Percentiles rank a stretch among this genome's conserved stretches.
Evolutionary conservation across 495 filamentous ascomycete genomes (phyloP).

Genomic region (Aspergillus heteromorphus): DNA sequence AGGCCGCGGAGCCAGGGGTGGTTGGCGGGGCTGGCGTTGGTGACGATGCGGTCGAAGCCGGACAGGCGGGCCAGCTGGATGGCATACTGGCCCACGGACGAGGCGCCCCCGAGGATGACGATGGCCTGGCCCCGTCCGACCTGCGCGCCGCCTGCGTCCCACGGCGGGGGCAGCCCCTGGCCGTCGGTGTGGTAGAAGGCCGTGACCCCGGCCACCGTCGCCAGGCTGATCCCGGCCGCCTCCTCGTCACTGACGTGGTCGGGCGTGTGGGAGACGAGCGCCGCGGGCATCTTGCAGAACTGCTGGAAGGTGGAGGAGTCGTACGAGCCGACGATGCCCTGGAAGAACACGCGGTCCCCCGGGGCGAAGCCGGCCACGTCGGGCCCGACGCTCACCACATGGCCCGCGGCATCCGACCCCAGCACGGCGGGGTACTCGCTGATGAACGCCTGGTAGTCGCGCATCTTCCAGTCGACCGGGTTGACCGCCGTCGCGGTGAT

Average conservation of each 20-base stretch:
- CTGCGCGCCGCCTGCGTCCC: constrained; percentile 19
- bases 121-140: constrained; percentile 26
- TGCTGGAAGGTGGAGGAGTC: constrained; percentile 41
- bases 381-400: constrained; percentile 30
- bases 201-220: constrained; percentile 26
- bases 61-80: constrained; percentile 38
- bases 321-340: constrained; percentile 20
- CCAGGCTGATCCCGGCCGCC: constrained; percentile 36
- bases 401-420: constrained; percentile 37
- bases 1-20: constrained; percentile 37
- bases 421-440: constrained; percentile 33
- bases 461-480: constrained; percentile 33
- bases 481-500: constrained; percentile 44
- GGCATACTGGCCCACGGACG: constrained; percentile 36
- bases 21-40: constrained; percentile 39
- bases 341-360: constrained; percentile 35
- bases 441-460: constrained; percentile 24
- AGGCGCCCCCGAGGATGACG: constrained; percentile 44
- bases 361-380: constrained; percentile 20
- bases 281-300: constrained; percentile 25
- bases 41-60: constrained; percentile 40
- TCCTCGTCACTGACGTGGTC: constrained; percentile 33
- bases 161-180: constrained; percentile 12
- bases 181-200: constrained; percentile 27
- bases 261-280: constrained; percentile 28